Evolutionary conservation across 2,329 filamentous ascomycete species (phyloP).

Genomic region (Dothistroma pini): DNA sequence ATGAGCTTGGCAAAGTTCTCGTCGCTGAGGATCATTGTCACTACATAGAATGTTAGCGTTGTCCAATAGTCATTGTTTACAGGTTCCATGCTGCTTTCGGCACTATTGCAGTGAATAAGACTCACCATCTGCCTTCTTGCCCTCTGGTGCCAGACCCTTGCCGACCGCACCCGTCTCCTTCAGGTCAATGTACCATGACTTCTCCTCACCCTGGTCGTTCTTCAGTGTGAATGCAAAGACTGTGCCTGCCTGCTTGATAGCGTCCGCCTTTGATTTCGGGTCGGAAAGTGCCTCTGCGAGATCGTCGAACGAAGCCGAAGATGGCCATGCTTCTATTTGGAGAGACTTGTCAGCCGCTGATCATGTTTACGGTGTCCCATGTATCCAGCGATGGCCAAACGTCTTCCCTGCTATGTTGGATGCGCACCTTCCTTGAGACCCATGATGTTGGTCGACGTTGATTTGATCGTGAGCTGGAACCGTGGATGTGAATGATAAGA

Average conservation of each 20-base stretch:
- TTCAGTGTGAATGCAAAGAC: slow-evolving; percentile 91
- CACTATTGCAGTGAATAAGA: slow-evolving; percentile 12
- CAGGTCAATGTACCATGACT: slow-evolving; percentile 92
- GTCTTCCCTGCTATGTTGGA: not conserved
- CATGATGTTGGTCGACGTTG: slow-evolving; percentile 46
- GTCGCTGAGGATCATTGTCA: slow-evolving; percentile 81
- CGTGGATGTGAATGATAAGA: not conserved
- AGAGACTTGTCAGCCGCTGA: not conserved
- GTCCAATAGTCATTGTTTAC: not conserved
- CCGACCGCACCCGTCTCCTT: slow-evolving; percentile 83
- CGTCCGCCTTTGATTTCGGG: slow-evolving; percentile 74
- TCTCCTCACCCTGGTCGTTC: slow-evolving; percentile 74
- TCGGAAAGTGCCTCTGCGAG: slow-evolving; percentile 70
- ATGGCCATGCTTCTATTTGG: slow-evolving; percentile 63
- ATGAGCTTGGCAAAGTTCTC: slow-evolving; percentile 82
- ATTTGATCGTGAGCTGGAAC: not conserved
- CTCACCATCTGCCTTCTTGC: slow-evolving; percentile 78
- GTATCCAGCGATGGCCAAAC: not conserved
- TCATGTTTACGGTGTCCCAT: not conserved
- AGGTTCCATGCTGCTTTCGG: not conserved
- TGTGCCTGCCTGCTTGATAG: slow-evolving; percentile 82
- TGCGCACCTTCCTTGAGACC: slow-evolving; percentile 67
- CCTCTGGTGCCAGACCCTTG: slow-evolving; percentile 64
- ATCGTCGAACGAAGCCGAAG: slow-evolving; percentile 85
- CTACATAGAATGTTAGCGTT: slow-evolving; percentile 44